Evolutionary conservation across 164 flowering plant genomes (phyloP).

Genomic region (Berberis vulgaris): DNA sequence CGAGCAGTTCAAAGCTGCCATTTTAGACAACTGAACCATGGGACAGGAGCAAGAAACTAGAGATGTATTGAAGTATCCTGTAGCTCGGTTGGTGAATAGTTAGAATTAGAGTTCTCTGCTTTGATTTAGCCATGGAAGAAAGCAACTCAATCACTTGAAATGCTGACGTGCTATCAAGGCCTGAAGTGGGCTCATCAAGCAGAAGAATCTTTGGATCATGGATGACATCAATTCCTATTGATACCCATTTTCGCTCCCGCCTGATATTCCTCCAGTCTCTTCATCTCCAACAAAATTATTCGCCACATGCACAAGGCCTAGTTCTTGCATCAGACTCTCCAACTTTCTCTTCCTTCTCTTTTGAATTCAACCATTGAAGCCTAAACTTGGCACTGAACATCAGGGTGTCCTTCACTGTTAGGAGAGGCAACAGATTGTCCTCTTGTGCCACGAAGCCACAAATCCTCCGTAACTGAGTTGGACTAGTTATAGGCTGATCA

Average conservation of each 20-base stretch:
- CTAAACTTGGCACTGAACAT: slow-evolving; percentile 73
- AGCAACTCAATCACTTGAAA: slow-evolving; percentile 75
- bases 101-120: slow-evolving; percentile 47
- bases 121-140: slow-evolving; percentile 53
- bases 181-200: slow-evolving; percentile 93
- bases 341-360: slow-evolving; percentile 50
- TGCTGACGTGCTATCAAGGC: slow-evolving; percentile 81
- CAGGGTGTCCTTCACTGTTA: slow-evolving; percentile 84
- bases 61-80: slow-evolving; percentile 55
- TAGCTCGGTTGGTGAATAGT: slow-evolving; percentile 94
- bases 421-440: slow-evolving; percentile 68
- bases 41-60: slow-evolving; percentile 61
- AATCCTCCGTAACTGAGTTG: slow-evolving; percentile 43
- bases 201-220: slow-evolving; percentile 72
- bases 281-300: slow-evolving; percentile 76
- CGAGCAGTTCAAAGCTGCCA: slow-evolving; percentile 63
- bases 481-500: slow-evolving; percentile 27
- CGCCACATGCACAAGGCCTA: slow-evolving; percentile 60
- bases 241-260: slow-evolving; percentile 89
- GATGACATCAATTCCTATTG: slow-evolving; percentile 83
- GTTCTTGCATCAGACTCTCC: slow-evolving; percentile 59
- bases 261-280: slow-evolving; percentile 77
- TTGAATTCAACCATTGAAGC: slow-evolving; percentile 33
- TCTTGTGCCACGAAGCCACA: slow-evolving; percentile 92
- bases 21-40: slow-evolving; percentile 53